Conservation (phyloP, 768 basidiomycete species). For the Cyclocybe cylindracea region DNA sequence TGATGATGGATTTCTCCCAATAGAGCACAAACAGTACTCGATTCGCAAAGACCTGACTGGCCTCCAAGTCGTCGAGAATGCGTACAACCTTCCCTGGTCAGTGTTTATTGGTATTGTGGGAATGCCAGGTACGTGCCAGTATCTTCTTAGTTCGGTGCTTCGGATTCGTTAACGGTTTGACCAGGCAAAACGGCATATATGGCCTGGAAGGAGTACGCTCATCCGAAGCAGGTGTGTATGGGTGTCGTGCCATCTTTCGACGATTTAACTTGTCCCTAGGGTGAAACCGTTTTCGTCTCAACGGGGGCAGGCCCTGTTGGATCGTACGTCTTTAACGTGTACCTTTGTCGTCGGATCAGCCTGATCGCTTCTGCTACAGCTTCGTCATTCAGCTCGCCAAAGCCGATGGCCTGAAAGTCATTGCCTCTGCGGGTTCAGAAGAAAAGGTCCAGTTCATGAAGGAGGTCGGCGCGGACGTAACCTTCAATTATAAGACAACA, state of each 20-base stretch:
- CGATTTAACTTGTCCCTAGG: constrained; percentile 20
- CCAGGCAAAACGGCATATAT: constrained; percentile 39
- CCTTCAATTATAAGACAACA: constrained; percentile 74
- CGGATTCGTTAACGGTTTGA: neutral
- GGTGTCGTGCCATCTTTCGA: neutral
- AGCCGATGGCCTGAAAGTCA: constrained; percentile 58
- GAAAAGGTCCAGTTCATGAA: constrained; percentile 68
- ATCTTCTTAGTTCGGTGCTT: neutral
- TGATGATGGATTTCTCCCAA: neutral
- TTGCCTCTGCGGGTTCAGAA: constrained; percentile 72
- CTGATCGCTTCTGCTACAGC: constrained; percentile 18
- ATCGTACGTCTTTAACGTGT: constrained; percentile 41
- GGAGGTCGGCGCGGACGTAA: constrained; percentile 65
- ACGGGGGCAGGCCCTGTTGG: constrained; percentile 58
- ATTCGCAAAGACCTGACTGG: constrained; percentile 21
- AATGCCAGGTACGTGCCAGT: constrained; percentile 47
- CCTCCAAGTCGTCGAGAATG: constrained; percentile 34
- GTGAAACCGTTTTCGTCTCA: constrained; percentile 42
- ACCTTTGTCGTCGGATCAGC: neutral
- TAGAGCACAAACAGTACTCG: constrained; percentile 42
- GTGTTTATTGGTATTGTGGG: constrained; percentile 48
- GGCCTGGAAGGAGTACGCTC: constrained; percentile 41
- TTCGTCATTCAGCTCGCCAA: constrained; percentile 55
- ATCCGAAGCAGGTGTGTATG: constrained; percentile 34
- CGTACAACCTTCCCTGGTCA: constrained; percentile 46